phyloP scores from a whole-genome alignment of 257 asterid species.

The Nicotiana sylvestris region DNA sequence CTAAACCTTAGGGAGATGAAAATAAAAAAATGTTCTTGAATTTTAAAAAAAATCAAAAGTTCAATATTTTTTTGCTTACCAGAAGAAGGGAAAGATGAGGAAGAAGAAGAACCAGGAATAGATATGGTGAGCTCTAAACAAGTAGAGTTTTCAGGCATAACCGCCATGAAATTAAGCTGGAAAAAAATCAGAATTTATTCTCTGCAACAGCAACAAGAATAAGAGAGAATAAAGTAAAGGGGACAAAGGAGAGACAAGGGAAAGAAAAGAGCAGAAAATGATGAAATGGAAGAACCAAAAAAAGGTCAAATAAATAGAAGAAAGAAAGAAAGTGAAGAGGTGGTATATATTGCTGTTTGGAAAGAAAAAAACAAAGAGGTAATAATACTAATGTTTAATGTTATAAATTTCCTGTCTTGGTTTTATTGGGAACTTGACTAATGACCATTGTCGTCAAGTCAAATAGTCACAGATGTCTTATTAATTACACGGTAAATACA shows the following conservation, averaged over 20 bases:
- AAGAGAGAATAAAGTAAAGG: conserved; percentile 22
- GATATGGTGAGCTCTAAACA: conserved; percentile 62
- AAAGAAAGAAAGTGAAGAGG: not conserved
- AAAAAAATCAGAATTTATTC: not conserved
- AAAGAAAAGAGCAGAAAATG: conserved; percentile 19
- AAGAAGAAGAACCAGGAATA: conserved; percentile 58
- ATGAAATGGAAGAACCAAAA: conserved; percentile 15
- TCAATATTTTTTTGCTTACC: conserved; percentile 33
- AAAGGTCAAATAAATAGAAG: conserved; percentile 32
- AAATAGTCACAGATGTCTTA: conserved; percentile 19
- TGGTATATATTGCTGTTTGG: conserved; percentile 12
- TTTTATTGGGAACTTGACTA: conserved; percentile 27
- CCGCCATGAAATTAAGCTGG: conserved; percentile 30
- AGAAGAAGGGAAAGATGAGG: conserved; percentile 42
- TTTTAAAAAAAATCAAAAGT: no score
- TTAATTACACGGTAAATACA: conserved; percentile 21
- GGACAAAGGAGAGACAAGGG: conserved; percentile 18
- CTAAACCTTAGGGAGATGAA: not conserved
- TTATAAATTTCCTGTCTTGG: conserved; percentile 8
- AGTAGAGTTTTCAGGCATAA: conserved; percentile 26
- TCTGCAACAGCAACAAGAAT: not conserved
- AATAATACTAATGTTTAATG: conserved; percentile 1
- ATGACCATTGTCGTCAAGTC: conserved; percentile 32
- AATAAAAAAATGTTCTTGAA: not conserved
- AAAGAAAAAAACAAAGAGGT: not conserved